Evolutionary conservation across 176 grass and related monocot species (phyloP).

Genomic region (Avena insularis): DNA sequence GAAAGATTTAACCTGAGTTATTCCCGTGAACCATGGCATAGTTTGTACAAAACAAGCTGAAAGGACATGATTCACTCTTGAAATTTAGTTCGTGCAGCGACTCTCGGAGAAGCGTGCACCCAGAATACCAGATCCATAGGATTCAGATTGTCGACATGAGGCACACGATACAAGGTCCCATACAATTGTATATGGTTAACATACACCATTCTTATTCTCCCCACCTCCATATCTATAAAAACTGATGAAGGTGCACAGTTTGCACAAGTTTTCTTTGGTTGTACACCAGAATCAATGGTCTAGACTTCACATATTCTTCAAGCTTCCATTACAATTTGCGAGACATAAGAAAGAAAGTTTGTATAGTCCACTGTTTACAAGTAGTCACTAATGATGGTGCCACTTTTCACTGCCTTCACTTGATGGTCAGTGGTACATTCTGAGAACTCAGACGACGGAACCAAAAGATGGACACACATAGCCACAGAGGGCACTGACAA

Average conservation of each 20-base stretch:
- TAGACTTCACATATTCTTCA: constrained; percentile 34
- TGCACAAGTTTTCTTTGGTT: neutral
- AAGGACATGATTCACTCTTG: neutral
- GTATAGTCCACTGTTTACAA: constrained; percentile 21
- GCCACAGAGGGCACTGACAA: neutral
- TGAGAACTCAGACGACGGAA: no score
- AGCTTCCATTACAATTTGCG: constrained; percentile 35
- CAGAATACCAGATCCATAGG: neutral
- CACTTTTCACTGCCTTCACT: constrained; percentile 38
- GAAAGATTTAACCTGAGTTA: neutral
- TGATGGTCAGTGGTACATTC: constrained; percentile 35
- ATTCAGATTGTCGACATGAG: neutral
- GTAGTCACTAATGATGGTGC: neutral
- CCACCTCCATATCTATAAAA: constrained; percentile 26
- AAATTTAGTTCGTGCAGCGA: neutral
- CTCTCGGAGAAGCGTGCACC: neutral
- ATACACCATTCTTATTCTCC: constrained; percentile 47
- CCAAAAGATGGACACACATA: constrained; percentile 14
- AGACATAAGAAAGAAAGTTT: constrained; percentile 40
- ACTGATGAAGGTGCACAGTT: neutral
- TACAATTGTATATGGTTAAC: neutral
- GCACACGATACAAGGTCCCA: neutral
- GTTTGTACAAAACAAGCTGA: neutral
- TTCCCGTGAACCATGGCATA: neutral
- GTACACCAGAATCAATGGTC: constrained; percentile 2